Base-by-base conservation (phyloP, 306 rosid species). In the Notholithocarpus densiflorus region DNA sequence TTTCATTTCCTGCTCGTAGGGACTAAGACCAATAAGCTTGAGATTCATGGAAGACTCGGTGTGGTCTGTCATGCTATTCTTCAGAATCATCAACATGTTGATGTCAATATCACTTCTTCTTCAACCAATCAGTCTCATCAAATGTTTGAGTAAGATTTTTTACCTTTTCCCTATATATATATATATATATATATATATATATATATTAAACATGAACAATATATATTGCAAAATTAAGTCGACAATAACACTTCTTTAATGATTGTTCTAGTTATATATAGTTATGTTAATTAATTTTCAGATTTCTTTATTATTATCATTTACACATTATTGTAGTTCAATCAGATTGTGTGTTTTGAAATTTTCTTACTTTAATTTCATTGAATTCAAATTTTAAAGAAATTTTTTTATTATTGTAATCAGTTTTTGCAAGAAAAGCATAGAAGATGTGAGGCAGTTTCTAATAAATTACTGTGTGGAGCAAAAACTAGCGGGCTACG, bases 21-120 rank as follows among this genome's bases (percentile, higher is more conserved):
- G 45, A 4, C 31, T 8, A 26, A 13, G 43, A 55, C 86, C 5
- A 81, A 75, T 29, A 94, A 87, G 83, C 88, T 94, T 21, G 92
- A 87, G 84, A 87, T 94, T 68, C 97, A 94, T 75, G 97, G 98
- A 84, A 82, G 84, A 61, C 61, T 88, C 0, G 98, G 93, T 26
- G 3, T 81, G 24, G 75, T 92, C 73, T 64, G 84, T 52, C 99
- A 95, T 82, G 99, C 89, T 21, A 66, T 95, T 81, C 77, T 82
- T 3, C 77, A 86, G 26, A 69, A 8, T 51, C 73, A 43, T 12
- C 56, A 24, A 60, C 53, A 48, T 48, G 53, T 12, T 11, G 56
- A 31, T 45, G 17, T 51, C 69, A 37, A 69, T 31, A 79, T 19
- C 24, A 53, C 8, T 79, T 45, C 82, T 40, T 40, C 45, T 76